Evolutionary conservation across 306 rosid species (phyloP), one percentile per base, ranked within the genome.

Genomic region (Medicago arabica): DNA sequence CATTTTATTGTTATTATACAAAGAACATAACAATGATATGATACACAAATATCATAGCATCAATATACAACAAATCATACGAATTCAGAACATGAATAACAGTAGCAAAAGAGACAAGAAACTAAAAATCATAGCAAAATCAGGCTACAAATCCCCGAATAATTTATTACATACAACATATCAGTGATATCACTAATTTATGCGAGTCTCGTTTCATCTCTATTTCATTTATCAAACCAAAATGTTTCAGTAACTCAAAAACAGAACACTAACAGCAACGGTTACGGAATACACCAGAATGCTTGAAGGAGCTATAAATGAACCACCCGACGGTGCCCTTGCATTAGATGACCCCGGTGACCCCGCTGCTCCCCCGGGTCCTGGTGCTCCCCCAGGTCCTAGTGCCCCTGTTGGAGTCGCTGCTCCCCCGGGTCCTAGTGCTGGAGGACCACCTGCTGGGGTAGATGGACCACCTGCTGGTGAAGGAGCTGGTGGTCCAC

Each of bases 301-400:
- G 10, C 66, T 67, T 28, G 84, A 58, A 3, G 91, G 83, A 76
- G 74, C 66, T 74, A 63, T 72, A 41, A 40, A 39, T 39, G 69
- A 54, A 0, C 55, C 72, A 14, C 6, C 46, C 1, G 18, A 5
- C 1, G 80, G 68, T 12, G 87, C 2, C 60, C 69, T 72, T 8
- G 82, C 28, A 4, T 28, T 28, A 3, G 31, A 28, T 28, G 31
- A 28, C 31, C 31, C 31, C 31, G 31, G 31, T 28, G 31, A 0
- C 0, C 4, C 0, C 4, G 0, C 31, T 28, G 31, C 31, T 28
- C 31, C 31, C 31, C 31, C 31, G 31, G 31, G 31, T 28, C 31
- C 31, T 28, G 31, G 31, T 28, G 31, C 31, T 28, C 31, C 31
- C 4, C 31, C 31, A 0, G 31, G 31, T 28, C 31, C 31, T 28